phyloP scores from a whole-genome alignment of 2,329 filamentous ascomycete genomes.

The Pseudocercospora fuligena region DNA sequence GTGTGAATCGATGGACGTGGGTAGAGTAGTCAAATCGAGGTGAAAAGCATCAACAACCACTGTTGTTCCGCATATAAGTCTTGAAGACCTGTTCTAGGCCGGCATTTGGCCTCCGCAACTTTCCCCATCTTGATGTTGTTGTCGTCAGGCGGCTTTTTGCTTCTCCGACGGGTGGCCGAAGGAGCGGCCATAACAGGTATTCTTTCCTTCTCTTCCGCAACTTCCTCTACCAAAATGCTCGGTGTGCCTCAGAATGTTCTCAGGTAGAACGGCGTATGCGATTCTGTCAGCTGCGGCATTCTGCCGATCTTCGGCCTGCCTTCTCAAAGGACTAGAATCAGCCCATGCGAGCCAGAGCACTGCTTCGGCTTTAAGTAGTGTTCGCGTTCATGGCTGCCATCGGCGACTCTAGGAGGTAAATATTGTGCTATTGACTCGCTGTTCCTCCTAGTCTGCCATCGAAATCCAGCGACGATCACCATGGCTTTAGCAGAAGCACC shows the following conservation, averaged over 20 bases:
- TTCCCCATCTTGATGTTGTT: slow-evolving; percentile 8
- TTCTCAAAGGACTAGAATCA: background rate
- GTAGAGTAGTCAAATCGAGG: background rate
- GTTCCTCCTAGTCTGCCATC: background rate
- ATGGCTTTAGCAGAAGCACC: slow-evolving; percentile 24
- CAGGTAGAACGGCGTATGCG: background rate
- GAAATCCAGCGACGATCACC: background rate
- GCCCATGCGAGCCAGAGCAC: background rate
- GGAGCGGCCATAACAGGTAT: slow-evolving; percentile 1
- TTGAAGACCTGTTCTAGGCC: background rate
- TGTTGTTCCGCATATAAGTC: background rate
- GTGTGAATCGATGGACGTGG: too few species aligned
- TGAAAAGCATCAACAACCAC: background rate
- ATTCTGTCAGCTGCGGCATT: background rate
- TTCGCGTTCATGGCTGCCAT: background rate
- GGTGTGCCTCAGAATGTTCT: background rate
- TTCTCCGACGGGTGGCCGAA: slow-evolving; percentile 9
- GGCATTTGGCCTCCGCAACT: background rate
- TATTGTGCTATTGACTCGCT: background rate
- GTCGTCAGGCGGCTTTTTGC: slow-evolving; percentile 15
- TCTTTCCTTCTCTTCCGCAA: background rate
- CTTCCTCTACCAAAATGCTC: background rate
- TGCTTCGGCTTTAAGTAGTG: slow-evolving; percentile 4
- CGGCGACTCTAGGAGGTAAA: background rate
- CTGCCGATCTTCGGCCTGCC: background rate